Base-by-base conservation (phyloP, 257 asterid genomes). In the Jasminum sambac region DNA sequence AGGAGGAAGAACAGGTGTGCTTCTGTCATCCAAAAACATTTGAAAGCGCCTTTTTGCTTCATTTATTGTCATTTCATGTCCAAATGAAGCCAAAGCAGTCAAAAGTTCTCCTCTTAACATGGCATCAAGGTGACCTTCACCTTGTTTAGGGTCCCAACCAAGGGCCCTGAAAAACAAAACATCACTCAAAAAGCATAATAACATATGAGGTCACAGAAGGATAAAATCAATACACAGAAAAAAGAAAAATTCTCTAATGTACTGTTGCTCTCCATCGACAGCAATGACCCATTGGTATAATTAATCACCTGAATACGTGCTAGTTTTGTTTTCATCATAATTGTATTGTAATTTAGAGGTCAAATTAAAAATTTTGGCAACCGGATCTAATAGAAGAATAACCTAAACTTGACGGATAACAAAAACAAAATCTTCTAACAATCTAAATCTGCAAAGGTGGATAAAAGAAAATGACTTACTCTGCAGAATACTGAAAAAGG, bases 111-210 rank as follows among this genome's bases (percentile, higher is more conserved):
- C 97, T 76, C 97, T 85, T 87, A 90, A 77, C 98, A 93, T 93
- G 85, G 95, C 82, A 79, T 91, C 96, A 59, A 93, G 89, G 76
- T 93, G 98, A 78, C 92, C 84, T 85, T 90, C 96, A 77, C 89
- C 96, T 72, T 77, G 87, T 80, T 93, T 93, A 74, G 97, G 92
- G 81, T 93, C 96, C 98, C 98, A 93, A 61, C 97, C 96, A 62
- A 90, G 96, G 71, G 87, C 87, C 96, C 97, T 93, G 90, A 69
- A 17, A 64, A 71, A 67, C 76, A 72, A 50, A 80, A 24, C 71
- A 65, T 37, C 60, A 82, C 30, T 26, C 50, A 65, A 2, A 2
- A 64, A 39, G 38, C 41, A 24, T 64, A 19, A 63, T 40, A 39
- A 19, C 24, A 77, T 38, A 67, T 46, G n/a, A 14, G 12, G 60